Evolutionary conservation across 192 early-diverging fungal species (phyloP).

Genomic region (Backusella tuberculispora): DNA sequence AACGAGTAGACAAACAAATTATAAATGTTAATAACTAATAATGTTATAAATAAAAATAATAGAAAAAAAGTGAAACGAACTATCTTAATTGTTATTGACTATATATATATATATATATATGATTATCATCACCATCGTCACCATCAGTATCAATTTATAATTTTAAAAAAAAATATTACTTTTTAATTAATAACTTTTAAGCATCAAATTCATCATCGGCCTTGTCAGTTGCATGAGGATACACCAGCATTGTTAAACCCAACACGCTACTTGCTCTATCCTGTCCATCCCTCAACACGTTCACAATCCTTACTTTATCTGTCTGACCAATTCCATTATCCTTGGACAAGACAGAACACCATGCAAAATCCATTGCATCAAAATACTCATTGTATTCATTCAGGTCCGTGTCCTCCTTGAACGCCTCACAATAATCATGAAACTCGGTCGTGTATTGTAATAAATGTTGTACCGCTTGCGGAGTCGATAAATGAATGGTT

Average conservation of each 20-base stretch:
- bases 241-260: background rate
- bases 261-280: background rate
- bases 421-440: conserved; percentile 24
- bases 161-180: no score
- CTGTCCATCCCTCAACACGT: conserved; percentile 18
- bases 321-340: background rate
- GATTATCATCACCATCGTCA: no score
- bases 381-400: conserved; percentile 21
- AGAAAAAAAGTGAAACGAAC: no score
- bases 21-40: no score
- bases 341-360: background rate
- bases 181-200: background rate
- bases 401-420: conserved; percentile 11
- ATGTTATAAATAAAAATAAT: no score
- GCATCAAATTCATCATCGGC: conserved; percentile 2
- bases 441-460: conserved; percentile 18
- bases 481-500: background rate
- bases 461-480: conserved; percentile 15
- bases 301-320: conserved; percentile 25
- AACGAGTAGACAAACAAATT: no score
- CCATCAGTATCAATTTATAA: no score
- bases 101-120: no score
- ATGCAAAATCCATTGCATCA: conserved; percentile 23
- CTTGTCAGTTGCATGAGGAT: conserved; percentile 7
- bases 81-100: no score